These are phyloP conservation scores for Venturia asperata DNA, from an alignment of 2,329 filamentous ascomycete genomes.

Conservation along the genomic window DNA sequence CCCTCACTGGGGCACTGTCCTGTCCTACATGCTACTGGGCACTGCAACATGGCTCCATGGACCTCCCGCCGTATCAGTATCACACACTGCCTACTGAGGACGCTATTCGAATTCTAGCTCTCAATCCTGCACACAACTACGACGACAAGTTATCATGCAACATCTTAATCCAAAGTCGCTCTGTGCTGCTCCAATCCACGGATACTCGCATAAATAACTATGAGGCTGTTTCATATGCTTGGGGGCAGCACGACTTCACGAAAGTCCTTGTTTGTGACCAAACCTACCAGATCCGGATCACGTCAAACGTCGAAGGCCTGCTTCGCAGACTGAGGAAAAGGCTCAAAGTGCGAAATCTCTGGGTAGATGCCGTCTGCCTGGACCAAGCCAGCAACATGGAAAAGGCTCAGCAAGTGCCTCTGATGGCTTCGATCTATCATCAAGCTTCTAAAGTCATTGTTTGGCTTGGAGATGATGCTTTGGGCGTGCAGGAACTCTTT, in stretches of 20 bases:
- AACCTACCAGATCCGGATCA: background rate
- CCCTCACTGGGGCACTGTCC: background rate
- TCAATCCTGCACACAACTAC: background rate
- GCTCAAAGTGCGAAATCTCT: background rate
- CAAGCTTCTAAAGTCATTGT: constrained; percentile 3
- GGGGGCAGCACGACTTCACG: background rate
- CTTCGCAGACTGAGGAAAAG: background rate
- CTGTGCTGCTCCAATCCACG: background rate
- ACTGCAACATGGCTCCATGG: background rate
- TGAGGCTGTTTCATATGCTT: background rate
- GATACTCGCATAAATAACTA: background rate
- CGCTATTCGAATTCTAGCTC: background rate
- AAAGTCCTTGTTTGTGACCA: background rate
- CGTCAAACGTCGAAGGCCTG: background rate
- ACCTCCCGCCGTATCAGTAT: background rate
- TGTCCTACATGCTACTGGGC: background rate
- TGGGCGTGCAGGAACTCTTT: background rate
- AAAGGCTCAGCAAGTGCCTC: constrained; percentile 3
- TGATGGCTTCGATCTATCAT: background rate
- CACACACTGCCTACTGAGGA: background rate
- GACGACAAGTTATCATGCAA: background rate
- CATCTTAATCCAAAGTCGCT: background rate
- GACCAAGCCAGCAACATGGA: background rate
- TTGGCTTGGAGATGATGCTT: background rate
- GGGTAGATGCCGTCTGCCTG: background rate